Evolutionary conservation across 208 protist genomes (phyloP).

Genomic region (Acanthamoeba rhysodes): DNA sequence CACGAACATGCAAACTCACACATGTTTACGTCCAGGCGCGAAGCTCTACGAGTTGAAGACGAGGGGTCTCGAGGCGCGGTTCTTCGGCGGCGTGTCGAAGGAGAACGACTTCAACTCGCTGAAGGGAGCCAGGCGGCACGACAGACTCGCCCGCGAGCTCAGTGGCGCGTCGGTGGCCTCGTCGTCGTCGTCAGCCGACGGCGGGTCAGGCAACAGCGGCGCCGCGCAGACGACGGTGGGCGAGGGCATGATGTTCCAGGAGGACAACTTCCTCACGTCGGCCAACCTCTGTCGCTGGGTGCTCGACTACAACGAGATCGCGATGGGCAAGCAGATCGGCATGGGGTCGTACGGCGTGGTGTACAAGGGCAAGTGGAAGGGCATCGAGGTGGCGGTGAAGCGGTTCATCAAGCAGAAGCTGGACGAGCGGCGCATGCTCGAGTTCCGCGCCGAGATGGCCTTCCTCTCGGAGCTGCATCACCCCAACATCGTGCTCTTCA

Average conservation of each 20-base stretch:
- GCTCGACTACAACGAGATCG: background rate
- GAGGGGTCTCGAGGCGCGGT: background rate
- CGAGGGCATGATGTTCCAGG: background rate
- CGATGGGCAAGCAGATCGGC: background rate
- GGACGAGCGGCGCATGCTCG: too few relatives aligned
- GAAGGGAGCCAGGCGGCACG: too few relatives aligned
- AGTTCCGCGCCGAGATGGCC: too few relatives aligned
- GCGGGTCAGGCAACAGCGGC: background rate
- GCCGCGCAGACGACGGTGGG: background rate
- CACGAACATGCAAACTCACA: too few relatives aligned
- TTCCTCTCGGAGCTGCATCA: too few relatives aligned
- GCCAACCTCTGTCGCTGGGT: background rate
- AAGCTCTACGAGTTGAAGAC: background rate
- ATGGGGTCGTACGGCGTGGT: background rate
- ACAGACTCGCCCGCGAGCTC: too few relatives aligned
- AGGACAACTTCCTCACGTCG: too few relatives aligned
- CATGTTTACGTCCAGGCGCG: too few relatives aligned
- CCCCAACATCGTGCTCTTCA: constrained; percentile 68
- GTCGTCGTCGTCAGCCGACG: too few relatives aligned
- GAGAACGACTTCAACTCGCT: too few relatives aligned
- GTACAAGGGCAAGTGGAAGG: background rate
- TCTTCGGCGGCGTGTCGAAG: background rate
- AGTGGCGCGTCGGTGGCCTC: too few relatives aligned
- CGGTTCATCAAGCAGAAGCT: too few relatives aligned
- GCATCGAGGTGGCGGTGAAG: constrained; percentile 34